Percentiles rank a stretch among this genome's conserved stretches.
Evolutionary conservation across 2,329 filamentous ascomycete genomes (phyloP).

Genomic region (Fusarium marasasianum): DNA sequence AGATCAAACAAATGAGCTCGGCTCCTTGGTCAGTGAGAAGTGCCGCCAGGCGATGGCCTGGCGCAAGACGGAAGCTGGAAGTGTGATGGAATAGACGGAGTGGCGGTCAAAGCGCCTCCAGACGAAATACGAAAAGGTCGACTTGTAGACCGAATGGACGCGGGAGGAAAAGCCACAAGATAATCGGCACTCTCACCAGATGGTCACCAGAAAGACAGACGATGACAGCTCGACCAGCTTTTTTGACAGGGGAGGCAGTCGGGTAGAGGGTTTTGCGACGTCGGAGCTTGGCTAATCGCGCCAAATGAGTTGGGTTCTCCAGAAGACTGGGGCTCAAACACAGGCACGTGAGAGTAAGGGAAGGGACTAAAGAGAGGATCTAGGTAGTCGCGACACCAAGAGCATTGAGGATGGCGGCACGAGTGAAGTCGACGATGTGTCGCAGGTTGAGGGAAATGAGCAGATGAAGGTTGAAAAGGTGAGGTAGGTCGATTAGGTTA

Average conservation of each 20-base stretch:
- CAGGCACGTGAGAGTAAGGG: conserved; percentile 26
- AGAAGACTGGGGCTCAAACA: conserved; percentile 25
- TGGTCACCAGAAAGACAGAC: conserved; percentile 2
- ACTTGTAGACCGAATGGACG: conserved; percentile 10
- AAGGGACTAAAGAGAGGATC: background rate
- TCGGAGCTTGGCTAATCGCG: conserved; percentile 40
- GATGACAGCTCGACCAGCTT: conserved; percentile 3
- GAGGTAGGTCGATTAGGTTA: conserved; percentile 6
- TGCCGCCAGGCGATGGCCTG: conserved; percentile 33
- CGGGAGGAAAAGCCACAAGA: conserved; percentile 11
- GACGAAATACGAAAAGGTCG: conserved; percentile 12
- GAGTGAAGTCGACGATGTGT: background rate
- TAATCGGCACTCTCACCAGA: conserved; percentile 19
- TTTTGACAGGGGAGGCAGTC: conserved; percentile 20
- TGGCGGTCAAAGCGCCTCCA: conserved; percentile 21
- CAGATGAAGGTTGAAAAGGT: conserved; percentile 19
- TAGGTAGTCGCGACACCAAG: conserved; percentile 12
- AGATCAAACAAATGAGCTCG: conserved; percentile 29
- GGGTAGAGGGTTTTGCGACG: conserved; percentile 37
- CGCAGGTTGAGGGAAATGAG: conserved; percentile 4
- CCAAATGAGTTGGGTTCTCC: conserved; percentile 32
- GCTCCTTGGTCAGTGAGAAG: conserved; percentile 33
- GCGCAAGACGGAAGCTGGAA: conserved; percentile 26
- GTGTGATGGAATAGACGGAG: conserved; percentile 18
- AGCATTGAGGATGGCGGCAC: background rate